These are phyloP conservation scores for Acephala macrosclerotiorum DNA, from an alignment of 2,329 filamentous ascomycete species.

Conservation along the genomic window DNA sequence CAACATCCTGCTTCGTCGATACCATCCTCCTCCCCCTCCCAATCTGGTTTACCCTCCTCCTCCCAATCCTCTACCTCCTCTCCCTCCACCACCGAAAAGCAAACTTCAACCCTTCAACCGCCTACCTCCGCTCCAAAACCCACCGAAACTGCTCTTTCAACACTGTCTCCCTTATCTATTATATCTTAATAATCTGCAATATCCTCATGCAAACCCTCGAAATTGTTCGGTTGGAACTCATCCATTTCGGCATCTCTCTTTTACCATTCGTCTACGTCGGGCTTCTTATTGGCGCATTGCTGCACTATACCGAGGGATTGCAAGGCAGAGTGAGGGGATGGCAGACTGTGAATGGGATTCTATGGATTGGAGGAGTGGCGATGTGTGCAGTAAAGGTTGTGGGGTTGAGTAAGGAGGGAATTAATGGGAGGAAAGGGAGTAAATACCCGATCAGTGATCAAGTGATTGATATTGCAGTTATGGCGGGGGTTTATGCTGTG, in stretches of 20 bases:
- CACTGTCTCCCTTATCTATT: constrained; percentile 38
- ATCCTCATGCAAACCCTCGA: constrained; percentile 45
- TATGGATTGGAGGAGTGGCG: constrained; percentile 43
- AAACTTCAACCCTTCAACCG: constrained; percentile 36
- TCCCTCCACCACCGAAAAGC: constrained; percentile 31
- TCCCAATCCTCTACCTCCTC: constrained; percentile 38
- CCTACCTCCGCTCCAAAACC: constrained; percentile 28
- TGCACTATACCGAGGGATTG: constrained; percentile 39
- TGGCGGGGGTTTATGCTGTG: constrained; percentile 45
- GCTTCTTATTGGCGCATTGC: constrained; percentile 36
- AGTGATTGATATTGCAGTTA: constrained; percentile 44
- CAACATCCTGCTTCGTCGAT: constrained; percentile 48
- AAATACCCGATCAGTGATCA: constrained; percentile 46
- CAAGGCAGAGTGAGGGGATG: constrained; percentile 35
- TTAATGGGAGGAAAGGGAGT: constrained; percentile 36
- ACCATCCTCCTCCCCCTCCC: constrained; percentile 47
- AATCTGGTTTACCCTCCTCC: constrained; percentile 43
- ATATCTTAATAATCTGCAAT: constrained; percentile 42
- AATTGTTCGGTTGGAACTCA: constrained; percentile 43
- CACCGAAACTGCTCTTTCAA: constrained; percentile 28
- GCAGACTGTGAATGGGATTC: constrained; percentile 37
- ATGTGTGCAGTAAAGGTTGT: constrained; percentile 43
- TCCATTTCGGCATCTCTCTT: constrained; percentile 44
- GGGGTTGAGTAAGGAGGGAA: constrained; percentile 42
- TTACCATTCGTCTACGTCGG: constrained; percentile 46